Percentiles rank a stretch among this genome's conserved stretches.
phyloP scores from a whole-genome alignment of 2,329 filamentous ascomycete species.

The Dryadomyces quercivorus region DNA sequence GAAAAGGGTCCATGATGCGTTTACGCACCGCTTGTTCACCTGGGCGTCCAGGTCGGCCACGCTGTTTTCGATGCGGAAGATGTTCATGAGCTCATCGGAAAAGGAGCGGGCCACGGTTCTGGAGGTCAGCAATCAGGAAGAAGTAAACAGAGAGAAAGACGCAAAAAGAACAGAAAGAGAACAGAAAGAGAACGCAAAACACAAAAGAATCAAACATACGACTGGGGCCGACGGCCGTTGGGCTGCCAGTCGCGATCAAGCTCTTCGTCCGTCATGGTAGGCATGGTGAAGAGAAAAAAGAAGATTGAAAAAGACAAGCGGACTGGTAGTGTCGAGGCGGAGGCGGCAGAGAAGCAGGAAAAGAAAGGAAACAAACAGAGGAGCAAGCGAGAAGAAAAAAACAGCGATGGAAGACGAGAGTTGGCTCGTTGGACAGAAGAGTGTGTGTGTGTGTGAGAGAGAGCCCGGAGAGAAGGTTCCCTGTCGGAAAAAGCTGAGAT shows the following conservation, averaged over 20 bases:
- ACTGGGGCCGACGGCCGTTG: constrained; percentile 65
- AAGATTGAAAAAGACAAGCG: background rate
- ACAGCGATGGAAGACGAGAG: too few relatives aligned
- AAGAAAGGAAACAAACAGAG: background rate
- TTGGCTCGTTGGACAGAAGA: background rate
- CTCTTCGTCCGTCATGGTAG: constrained; percentile 46
- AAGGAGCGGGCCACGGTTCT: constrained; percentile 84
- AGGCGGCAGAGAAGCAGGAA: background rate
- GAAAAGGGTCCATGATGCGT: background rate
- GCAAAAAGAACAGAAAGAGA: background rate
- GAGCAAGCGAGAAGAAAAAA: too few relatives aligned
- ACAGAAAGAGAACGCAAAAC: background rate
- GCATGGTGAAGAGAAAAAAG: background rate
- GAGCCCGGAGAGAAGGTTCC: background rate
- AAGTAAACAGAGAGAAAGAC: background rate
- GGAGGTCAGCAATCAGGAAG: constrained; percentile 8
- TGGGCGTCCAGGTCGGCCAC: constrained; percentile 61
- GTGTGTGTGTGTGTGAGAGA: background rate
- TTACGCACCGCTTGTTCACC: constrained; percentile 63
- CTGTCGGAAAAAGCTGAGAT: background rate
- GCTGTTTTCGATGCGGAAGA: constrained; percentile 78
- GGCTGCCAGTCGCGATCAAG: constrained; percentile 72
- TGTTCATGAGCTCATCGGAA: constrained; percentile 72
- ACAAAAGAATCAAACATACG: constrained; percentile 45
- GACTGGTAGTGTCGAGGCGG: background rate